phyloP scores from a whole-genome alignment of 2,329 filamentous ascomycete genomes.

The Aureobasidium pullulans region DNA sequence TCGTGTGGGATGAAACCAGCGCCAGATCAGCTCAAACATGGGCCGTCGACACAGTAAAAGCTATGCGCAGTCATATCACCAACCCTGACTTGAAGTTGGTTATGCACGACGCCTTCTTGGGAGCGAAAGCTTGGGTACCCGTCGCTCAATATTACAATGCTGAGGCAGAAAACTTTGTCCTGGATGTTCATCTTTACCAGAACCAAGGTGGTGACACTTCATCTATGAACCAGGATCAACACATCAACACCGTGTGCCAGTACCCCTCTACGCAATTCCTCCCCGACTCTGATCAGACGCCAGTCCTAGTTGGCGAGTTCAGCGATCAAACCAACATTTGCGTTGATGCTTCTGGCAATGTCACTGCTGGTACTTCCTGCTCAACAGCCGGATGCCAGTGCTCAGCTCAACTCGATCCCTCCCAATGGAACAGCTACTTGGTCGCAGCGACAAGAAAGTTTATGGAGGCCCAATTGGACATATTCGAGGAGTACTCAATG shows the following conservation, averaged over 20 bases:
- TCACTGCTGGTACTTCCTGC: conserved; percentile 31
- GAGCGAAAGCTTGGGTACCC: conserved; percentile 51
- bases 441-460: conserved; percentile 42
- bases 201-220: conserved; percentile 32
- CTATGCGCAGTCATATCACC: conserved; percentile 23
- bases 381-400: conserved; percentile 31
- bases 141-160: conserved; percentile 47
- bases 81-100: conserved; percentile 38
- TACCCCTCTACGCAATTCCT: conserved; percentile 54
- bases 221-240: conserved; percentile 30
- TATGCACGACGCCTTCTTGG: conserved; percentile 50
- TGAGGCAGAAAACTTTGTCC: conserved; percentile 46
- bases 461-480: conserved; percentile 48
- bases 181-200: conserved; percentile 56
- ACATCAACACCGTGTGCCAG: conserved; percentile 43
- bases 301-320: conserved; percentile 48
- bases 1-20: conserved; percentile 37
- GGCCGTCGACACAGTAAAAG: conserved; percentile 47
- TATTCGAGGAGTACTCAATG: conserved; percentile 43
- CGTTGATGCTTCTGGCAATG: conserved; percentile 48
- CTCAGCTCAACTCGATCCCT: conserved; percentile 38
- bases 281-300: conserved; percentile 26
- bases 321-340: conserved; percentile 48
- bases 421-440: conserved; percentile 37
- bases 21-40: conserved; percentile 43